Percentiles rank a stretch among this genome's conserved stretches.
phyloP scores from a whole-genome alignment of 1,284 basidiomycete species.

The Tetrapyrgos nigripes region DNA sequence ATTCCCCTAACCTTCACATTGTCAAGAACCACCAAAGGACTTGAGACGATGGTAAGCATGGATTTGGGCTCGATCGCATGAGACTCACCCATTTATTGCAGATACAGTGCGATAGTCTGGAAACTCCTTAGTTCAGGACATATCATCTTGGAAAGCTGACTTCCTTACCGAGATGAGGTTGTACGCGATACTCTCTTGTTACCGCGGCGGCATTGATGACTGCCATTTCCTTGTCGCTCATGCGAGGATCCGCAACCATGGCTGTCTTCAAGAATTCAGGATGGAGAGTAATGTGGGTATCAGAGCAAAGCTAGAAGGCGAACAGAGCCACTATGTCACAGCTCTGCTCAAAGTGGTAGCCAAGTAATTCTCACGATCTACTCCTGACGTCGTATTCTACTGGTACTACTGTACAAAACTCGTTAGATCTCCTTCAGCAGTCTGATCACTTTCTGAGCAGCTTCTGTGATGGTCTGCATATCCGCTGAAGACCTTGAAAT shows the following conservation, averaged over 20 bases:
- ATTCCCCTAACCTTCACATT: conserved; percentile 87
- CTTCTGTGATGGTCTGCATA: conserved; percentile 36
- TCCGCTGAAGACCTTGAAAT: conserved; percentile 49
- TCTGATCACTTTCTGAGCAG: conserved; percentile 32
- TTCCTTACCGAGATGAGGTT: conserved; percentile 89
- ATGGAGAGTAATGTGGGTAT: conserved; percentile 17
- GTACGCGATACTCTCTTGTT: conserved; percentile 81
- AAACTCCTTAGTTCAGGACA: conserved; percentile 19
- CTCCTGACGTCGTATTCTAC: neutral
- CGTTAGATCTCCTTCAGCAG: conserved; percentile 24
- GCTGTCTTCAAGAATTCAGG: conserved; percentile 17
- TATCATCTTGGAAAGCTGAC: neutral
- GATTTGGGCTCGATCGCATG: conserved; percentile 11
- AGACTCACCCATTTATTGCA: conserved; percentile 90
- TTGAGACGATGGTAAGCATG: conserved; percentile 39
- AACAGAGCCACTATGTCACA: neutral
- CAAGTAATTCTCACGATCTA: neutral
- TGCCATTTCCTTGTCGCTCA: conserved; percentile 79
- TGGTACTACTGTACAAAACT: too few relatives aligned
- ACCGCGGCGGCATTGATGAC: conserved; percentile 89
- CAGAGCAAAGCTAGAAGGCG: neutral
- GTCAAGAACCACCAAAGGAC: conserved; percentile 95
- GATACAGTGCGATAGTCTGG: conserved; percentile 95
- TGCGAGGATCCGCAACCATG: conserved; percentile 63
- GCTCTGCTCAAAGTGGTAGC: neutral